Conservation (phyloP, 108 stramenopile species). For the Skeletonema grethae region DNA sequence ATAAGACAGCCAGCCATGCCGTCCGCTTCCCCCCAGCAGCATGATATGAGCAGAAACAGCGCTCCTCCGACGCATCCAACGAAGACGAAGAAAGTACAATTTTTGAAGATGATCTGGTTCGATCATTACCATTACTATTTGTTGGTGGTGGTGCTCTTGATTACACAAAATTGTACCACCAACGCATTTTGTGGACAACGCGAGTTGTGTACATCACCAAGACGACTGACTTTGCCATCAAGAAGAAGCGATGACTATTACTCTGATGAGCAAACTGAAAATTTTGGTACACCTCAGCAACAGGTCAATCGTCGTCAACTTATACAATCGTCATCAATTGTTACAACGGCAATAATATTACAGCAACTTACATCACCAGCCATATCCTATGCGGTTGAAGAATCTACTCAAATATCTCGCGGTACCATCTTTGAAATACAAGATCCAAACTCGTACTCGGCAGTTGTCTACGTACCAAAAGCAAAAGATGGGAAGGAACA, state of each 20-base stretch:
- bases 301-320: neutral
- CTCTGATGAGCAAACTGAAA: neutral
- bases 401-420: slow-evolving; percentile 7
- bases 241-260: neutral
- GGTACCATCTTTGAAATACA: slow-evolving; percentile 47
- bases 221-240: neutral
- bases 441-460: slow-evolving; percentile 71
- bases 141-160: neutral
- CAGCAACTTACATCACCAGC: neutral
- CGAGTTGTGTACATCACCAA: neutral
- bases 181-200: neutral
- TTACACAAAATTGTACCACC: neutral
- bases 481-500: slow-evolving; percentile 7
- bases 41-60: too few relatives aligned
- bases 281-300: neutral
- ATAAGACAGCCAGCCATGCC: too few relatives aligned
- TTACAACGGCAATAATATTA: neutral
- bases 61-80: too few relatives aligned
- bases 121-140: too few relatives aligned
- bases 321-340: neutral
- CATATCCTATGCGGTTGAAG: neutral
- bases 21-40: too few relatives aligned
- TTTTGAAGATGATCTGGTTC: neutral
- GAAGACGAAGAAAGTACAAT: too few relatives aligned
- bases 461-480: slow-evolving; percentile 61